Base-by-base conservation (phyloP, 352 stramenopile species). In the Pythium diclinum region DNA sequence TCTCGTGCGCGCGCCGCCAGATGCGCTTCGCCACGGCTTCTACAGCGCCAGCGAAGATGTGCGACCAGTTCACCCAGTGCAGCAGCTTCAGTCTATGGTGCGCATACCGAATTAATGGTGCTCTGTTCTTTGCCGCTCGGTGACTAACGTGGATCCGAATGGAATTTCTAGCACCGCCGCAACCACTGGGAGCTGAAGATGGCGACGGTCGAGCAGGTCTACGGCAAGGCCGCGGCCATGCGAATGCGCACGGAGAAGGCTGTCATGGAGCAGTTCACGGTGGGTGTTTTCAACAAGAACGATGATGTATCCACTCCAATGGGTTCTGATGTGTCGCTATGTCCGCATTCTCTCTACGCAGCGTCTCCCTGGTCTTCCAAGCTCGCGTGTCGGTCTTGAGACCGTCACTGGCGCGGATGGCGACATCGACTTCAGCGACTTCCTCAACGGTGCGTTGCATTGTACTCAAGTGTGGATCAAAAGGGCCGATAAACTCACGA, bases 151-250 rank as follows among this genome's bases (percentile, higher is more conserved):
- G 8, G n/a, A 16, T 28, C 19, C 32, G 44, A 19, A 28, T 28
- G 25, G 4, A 28, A 28, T 28, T 28, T 28, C 14, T 53, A 93
- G 81, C 74, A 91, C 69, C 87, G 81, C 42, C 73, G 77, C 54
- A 84, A 76, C 55, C 85, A 91, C 70, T 95, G 84, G 81, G 85
- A 95, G 72, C 71, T 90, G 53, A 95, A 95, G 76, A 95, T 95
- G 87, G 75, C 82, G 56, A 92, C 84, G 58, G 87, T 95, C 8
- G 87, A 95, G 75, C 87, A 95, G 71, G 77, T 95, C 44, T 95
- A 95, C 72, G 87, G 87, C 67, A 95, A 93, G 73, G 87, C 78
- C n/a, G 87, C 87, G 21, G 81, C 87, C 61, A 95, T 95, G 87
- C 87, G 87, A 74, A 69, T 95, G 64, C 87, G 87, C 65, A 93